Evolutionary conservation across 1,284 basidiomycete genomes (phyloP).

Genomic region (Cryptococcus neoformans): DNA sequence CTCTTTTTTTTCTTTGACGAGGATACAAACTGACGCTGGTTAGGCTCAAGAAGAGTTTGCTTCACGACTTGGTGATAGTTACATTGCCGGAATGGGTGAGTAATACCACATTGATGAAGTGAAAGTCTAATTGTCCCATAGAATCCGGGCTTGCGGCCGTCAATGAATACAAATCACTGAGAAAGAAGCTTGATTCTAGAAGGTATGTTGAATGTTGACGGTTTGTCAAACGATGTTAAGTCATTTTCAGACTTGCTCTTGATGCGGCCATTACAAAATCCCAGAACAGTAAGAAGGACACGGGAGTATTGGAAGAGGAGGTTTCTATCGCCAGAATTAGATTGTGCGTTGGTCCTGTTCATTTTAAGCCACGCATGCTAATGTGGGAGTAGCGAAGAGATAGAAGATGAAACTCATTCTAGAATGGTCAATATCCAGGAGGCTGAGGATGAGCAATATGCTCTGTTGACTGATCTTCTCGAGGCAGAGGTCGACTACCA

Average conservation of each 20-base stretch:
- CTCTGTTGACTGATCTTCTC: slow-evolving; percentile 63
- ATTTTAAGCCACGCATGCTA: background rate
- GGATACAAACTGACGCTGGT: background rate
- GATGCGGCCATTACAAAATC: slow-evolving; percentile 70
- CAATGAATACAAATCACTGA: slow-evolving; percentile 45
- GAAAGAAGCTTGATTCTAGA: slow-evolving; percentile 67
- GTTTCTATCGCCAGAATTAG: slow-evolving; percentile 63
- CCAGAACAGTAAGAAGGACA: slow-evolving; percentile 62
- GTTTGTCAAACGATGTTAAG: background rate
- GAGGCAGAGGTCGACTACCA: slow-evolving; percentile 70
- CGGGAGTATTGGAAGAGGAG: slow-evolving; percentile 69
- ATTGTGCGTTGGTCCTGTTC: slow-evolving; percentile 58
- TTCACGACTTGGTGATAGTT: slow-evolving; percentile 65
- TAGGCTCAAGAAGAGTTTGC: slow-evolving; percentile 68
- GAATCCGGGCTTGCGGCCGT: slow-evolving; percentile 53
- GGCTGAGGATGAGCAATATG: slow-evolving; percentile 64
- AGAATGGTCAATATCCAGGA: slow-evolving; percentile 74
- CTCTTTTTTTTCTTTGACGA: background rate
- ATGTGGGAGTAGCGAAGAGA: slow-evolving; percentile 62
- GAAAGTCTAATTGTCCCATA: slow-evolving; percentile 3
- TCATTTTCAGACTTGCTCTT: slow-evolving; percentile 59
- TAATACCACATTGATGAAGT: background rate
- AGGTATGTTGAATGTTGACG: slow-evolving; percentile 51
- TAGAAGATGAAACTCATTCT: slow-evolving; percentile 68
- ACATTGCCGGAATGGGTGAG: slow-evolving; percentile 59